These are phyloP conservation scores for Dactylis glomerata DNA, from an alignment of 176 grass and related monocot genomes.

Conservation along the genomic window DNA sequence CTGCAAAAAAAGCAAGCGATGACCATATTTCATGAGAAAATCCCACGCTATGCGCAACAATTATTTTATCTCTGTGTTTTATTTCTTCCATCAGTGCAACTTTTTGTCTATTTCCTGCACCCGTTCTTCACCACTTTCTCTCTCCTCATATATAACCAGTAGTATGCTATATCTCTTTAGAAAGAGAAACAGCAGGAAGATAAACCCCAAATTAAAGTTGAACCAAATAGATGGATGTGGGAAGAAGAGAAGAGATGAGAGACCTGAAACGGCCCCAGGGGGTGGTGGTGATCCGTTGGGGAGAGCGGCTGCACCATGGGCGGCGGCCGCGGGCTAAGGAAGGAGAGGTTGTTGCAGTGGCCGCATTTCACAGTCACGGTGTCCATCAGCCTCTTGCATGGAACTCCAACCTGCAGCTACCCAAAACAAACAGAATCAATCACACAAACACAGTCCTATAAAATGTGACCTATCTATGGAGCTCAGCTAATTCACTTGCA, in stretches of 20 bases:
- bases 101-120: neutral
- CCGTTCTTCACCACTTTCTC: neutral
- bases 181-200: constrained; percentile 20
- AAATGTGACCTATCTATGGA: neutral
- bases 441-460: constrained; percentile 16
- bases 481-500: constrained; percentile 22
- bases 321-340: constrained; percentile 58
- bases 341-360: constrained; percentile 90
- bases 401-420: constrained; percentile 89
- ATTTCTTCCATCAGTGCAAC: neutral
- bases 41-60: neutral
- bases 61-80: neutral
- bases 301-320: constrained; percentile 66
- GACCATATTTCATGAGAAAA: constrained; percentile 56
- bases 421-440: constrained; percentile 43
- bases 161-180: constrained; percentile 13
- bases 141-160: neutral
- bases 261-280: constrained; percentile 49
- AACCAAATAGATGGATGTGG: neutral
- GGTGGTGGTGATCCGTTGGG: constrained; percentile 44
- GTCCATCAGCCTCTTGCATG: constrained; percentile 90
- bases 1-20: constrained; percentile 24
- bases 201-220: neutral
- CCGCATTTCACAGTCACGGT: constrained; percentile 88
- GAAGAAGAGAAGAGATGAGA: neutral